These are phyloP conservation scores for Cordyceps farinosa DNA, from an alignment of 2,329 filamentous ascomycete species.

Conservation along the genomic window DNA sequence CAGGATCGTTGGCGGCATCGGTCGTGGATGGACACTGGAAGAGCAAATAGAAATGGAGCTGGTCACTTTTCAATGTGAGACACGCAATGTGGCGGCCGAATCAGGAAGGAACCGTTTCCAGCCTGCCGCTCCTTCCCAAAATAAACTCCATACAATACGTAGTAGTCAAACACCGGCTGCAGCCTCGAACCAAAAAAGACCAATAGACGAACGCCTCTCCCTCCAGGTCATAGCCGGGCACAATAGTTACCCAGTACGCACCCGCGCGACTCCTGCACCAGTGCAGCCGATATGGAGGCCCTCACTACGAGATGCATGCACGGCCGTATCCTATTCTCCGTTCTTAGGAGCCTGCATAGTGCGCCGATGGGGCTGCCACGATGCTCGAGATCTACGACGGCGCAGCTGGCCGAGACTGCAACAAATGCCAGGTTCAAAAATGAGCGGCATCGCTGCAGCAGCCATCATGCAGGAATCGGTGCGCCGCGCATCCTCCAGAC, in stretches of 20 bases:
- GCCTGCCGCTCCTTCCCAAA: conserved; percentile 4
- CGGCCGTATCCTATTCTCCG: conserved; percentile 1
- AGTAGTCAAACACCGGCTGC: conserved; percentile 1
- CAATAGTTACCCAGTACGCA: too few species aligned
- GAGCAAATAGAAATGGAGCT: neutral
- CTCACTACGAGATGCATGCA: conserved; percentile 9
- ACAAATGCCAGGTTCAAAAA: conserved; percentile 4
- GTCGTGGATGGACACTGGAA: neutral
- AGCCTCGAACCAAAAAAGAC: conserved; percentile 1
- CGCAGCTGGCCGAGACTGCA: conserved; percentile 13
- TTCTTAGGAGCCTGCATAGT: conserved; percentile 13
- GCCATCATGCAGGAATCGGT: conserved; percentile 15
- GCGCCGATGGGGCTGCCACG: conserved; percentile 15
- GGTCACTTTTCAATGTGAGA: neutral
- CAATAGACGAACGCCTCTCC: neutral
- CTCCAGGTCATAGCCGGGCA: neutral
- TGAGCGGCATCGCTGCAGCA: conserved; percentile 10
- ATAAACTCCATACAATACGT: too few species aligned
- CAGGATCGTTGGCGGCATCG: neutral
- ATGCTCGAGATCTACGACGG: conserved; percentile 16
- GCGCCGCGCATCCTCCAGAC: conserved; percentile 12
- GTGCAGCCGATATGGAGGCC: neutral
- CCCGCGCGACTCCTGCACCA: neutral
- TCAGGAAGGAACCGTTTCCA: conserved; percentile 1
- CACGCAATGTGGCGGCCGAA: conserved; percentile 1